A percentile compares a stretch with the other conserved stretches of the same genome.
Evolutionary conservation across 495 filamentous ascomycete species (phyloP).

Genomic region (Xylaria grammica): DNA sequence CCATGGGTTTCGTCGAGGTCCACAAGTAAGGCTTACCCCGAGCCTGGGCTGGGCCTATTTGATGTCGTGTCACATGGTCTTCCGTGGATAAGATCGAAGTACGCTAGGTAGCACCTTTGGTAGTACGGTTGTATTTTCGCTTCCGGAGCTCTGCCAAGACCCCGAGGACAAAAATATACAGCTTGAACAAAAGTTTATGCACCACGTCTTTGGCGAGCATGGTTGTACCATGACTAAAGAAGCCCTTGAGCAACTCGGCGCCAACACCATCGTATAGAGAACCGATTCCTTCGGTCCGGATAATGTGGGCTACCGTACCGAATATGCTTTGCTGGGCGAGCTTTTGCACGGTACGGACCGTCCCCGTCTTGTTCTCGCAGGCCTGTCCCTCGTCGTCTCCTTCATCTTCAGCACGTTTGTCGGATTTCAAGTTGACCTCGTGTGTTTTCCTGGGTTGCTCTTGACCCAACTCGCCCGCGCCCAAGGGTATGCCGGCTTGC

Average conservation of each 20-base stretch:
- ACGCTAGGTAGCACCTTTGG: constrained; percentile 12
- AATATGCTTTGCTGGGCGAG: constrained; percentile 60
- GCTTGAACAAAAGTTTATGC: constrained; percentile 73
- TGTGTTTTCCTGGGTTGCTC: neutral
- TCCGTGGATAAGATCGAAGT: constrained; percentile 18
- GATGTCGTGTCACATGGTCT: neutral
- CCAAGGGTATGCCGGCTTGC: constrained; percentile 53
- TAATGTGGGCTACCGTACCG: constrained; percentile 65
- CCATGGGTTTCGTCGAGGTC: neutral
- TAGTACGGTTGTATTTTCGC: constrained; percentile 4
- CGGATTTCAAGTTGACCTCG: neutral
- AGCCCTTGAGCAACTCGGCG: constrained; percentile 81
- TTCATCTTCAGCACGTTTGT: constrained; percentile 22
- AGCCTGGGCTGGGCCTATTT: neutral
- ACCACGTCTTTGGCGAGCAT: constrained; percentile 86
- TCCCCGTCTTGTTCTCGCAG: constrained; percentile 11
- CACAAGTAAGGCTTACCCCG: neutral
- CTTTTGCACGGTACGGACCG: constrained; percentile 26
- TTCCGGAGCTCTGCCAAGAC: constrained; percentile 35
- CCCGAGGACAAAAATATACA: constrained; percentile 62
- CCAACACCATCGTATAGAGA: constrained; percentile 79
- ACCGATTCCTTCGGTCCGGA: constrained; percentile 65
- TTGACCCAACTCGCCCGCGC: constrained; percentile 30
- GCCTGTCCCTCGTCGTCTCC: constrained; percentile 27
- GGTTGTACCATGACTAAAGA: constrained; percentile 86